Base-by-base conservation (phyloP, 306 rosid genomes). In the Crotalaria pallida region DNA sequence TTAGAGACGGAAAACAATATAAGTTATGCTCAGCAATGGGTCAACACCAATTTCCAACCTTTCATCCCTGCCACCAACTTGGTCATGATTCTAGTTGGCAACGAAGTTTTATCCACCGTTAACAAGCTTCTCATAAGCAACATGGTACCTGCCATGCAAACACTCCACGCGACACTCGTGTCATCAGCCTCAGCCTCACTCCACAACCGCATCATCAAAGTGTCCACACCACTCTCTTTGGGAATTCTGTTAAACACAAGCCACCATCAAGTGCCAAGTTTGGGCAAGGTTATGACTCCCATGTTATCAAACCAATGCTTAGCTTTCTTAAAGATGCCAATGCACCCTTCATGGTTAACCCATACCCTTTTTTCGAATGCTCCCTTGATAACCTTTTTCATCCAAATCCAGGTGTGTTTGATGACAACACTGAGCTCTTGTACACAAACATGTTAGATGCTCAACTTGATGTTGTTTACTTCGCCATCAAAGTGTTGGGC, bases 381-480 rank as follows among this genome's bases (percentile, higher is more conserved):
- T 71, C 96, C 1, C 33, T 64, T 12, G 79, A 74, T 0, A 82
- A 78, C 1, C 78, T 92, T 18, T 6, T 92, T 40, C 55, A 86
- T 18, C 75, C 83, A 0, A 85, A 84, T 36, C 3, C 79, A 2
- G 92, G 96, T 0, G 82, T 78, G 16, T 7, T 75, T 5, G 98
- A 92, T 40, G 75, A 51, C 1, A 74, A 72, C 48, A 84, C 87
- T 1, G 77, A 62, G 26, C 71, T 83, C 4, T 31, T 16, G 2
- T 92, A 89, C 65, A 80, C 86, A 1, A 92, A 86, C 77, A 89
- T 88, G 98, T 52, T 86, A 29, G 98, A 92, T 67, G 96, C 96
- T 0, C 96, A 92, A 44, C 65, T 92, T 27, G 96, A 92, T 47
- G 85, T 92, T 9, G 84, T 83, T 65, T 86, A 70, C 68, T 83